Conservation (phyloP, 1,139 yeast genomes). For the Taiozyma sp. region DNA sequence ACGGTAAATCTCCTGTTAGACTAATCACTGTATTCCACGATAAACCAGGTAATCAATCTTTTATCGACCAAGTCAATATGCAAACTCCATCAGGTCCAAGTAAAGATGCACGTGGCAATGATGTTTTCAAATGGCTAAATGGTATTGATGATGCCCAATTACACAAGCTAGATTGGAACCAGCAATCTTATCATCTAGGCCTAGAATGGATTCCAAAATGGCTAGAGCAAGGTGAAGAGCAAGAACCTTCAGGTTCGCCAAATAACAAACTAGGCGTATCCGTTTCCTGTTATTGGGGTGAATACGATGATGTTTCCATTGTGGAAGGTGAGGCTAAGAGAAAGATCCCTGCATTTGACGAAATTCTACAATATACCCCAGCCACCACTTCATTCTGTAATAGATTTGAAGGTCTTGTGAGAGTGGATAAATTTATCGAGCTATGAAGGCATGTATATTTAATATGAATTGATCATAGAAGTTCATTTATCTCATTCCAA, state of each 20-base stretch:
- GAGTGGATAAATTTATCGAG: conserved; percentile 29
- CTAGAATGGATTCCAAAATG: conserved; percentile 75
- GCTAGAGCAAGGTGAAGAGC: conserved; percentile 36
- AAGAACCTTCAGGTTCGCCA: conserved; percentile 29
- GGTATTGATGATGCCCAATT: conserved; percentile 62
- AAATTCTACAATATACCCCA: conserved; percentile 61
- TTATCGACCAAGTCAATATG: not conserved
- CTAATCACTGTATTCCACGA: conserved; percentile 47
- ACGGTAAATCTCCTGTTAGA: conserved; percentile 52
- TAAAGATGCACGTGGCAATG: conserved; percentile 42
- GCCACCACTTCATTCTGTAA: conserved; percentile 61
- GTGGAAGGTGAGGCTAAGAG: conserved; percentile 31
- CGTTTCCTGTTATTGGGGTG: conserved; percentile 72
- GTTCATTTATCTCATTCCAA: conserved; percentile 17
- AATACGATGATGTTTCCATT: conserved; percentile 42
- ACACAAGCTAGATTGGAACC: conserved; percentile 60
- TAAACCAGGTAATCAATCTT: conserved; percentile 12
- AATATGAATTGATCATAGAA: conserved; percentile 1
- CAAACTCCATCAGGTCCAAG: conserved; percentile 46
- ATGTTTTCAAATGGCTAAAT: conserved; percentile 42
- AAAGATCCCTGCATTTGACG: conserved; percentile 65
- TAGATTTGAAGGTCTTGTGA: conserved; percentile 58
- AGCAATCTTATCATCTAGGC: conserved; percentile 49
- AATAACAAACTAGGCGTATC: conserved; percentile 40
- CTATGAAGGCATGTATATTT: conserved; percentile 4